Conservation (phyloP, 345 rosid species). For the Abelmoschus esculentus region DNA sequence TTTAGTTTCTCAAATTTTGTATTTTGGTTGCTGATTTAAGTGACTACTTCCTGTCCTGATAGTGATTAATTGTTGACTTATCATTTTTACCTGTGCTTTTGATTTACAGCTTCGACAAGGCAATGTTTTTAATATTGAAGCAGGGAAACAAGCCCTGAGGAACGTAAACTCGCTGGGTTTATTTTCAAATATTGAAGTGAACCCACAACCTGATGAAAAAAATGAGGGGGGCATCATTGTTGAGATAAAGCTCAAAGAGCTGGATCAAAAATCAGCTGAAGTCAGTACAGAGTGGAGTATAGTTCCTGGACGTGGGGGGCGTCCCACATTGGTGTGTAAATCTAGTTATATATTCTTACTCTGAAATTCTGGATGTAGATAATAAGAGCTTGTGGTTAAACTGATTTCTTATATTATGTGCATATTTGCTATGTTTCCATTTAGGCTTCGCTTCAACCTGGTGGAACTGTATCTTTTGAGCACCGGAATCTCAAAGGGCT, state of each 20-base stretch:
- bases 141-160: constrained; percentile 84
- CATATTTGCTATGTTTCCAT: not conserved
- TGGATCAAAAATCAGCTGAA: constrained; percentile 97
- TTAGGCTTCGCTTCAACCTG: constrained; percentile 94
- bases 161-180: constrained; percentile 40
- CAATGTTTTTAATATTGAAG: constrained; percentile 82
- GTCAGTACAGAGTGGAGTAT: constrained; percentile 98
- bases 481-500: constrained; percentile 87
- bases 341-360: not conserved
- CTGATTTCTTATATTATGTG: not conserved
- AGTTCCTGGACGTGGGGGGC: constrained; percentile 97
- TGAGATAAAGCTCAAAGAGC: constrained; percentile 92
- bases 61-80: constrained; percentile 1
- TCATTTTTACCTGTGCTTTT: constrained; percentile 1
- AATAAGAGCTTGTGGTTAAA: not conserved
- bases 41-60: not conserved
- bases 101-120: constrained; percentile 69
- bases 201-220: constrained; percentile 93
- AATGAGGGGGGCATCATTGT: constrained; percentile 93
- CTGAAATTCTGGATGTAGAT: not conserved
- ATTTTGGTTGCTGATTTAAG: not conserved
- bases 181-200: constrained; percentile 30
- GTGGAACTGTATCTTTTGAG: constrained; percentile 94
- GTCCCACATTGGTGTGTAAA: constrained; percentile 70
- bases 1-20: not conserved